These are phyloP conservation scores for Purpureocillium lavendulum DNA, from an alignment of 2,329 filamentous ascomycete genomes.

Conservation along the genomic window DNA sequence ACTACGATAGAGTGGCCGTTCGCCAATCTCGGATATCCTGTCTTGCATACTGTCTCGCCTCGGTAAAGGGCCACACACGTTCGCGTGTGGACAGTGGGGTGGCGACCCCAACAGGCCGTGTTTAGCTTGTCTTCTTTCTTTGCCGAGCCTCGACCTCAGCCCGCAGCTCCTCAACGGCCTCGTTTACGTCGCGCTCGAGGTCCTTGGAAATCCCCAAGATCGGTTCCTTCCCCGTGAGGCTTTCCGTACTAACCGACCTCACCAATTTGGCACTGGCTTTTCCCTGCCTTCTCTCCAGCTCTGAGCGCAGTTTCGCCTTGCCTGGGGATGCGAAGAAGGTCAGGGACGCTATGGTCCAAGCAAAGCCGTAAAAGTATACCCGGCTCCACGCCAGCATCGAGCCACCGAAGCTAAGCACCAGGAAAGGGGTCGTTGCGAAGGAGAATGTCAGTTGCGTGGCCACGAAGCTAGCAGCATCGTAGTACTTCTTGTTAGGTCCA, in stretches of 20 bases:
- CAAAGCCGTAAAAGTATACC: constrained; percentile 80
- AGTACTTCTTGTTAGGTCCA: constrained; percentile 69
- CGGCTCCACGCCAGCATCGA: constrained; percentile 72
- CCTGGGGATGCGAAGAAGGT: constrained; percentile 74
- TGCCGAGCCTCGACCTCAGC: constrained; percentile 55
- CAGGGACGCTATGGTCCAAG: constrained; percentile 57
- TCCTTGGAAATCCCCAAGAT: constrained; percentile 74
- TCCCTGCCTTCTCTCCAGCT: constrained; percentile 49
- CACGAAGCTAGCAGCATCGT: constrained; percentile 70
- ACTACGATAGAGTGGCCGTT: too few relatives aligned
- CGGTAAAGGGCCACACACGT: too few relatives aligned
- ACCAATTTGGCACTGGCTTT: constrained; percentile 36
- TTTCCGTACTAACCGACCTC: constrained; percentile 49
- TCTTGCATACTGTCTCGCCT: too few relatives aligned
- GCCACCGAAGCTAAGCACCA: constrained; percentile 65
- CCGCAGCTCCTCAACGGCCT: constrained; percentile 67
- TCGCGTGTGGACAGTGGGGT: too few relatives aligned
- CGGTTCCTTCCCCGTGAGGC: constrained; percentile 47
- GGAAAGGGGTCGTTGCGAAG: constrained; percentile 77
- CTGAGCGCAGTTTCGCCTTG: constrained; percentile 50
- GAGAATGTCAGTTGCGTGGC: constrained; percentile 76
- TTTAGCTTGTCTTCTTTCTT: constrained; percentile 17
- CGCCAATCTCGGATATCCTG: too few relatives aligned
- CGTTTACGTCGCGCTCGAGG: constrained; percentile 64
- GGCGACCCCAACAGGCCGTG: too few relatives aligned